Conservation (phyloP, 1,139 yeast species). For the Tardiomyces depauwii region DNA sequence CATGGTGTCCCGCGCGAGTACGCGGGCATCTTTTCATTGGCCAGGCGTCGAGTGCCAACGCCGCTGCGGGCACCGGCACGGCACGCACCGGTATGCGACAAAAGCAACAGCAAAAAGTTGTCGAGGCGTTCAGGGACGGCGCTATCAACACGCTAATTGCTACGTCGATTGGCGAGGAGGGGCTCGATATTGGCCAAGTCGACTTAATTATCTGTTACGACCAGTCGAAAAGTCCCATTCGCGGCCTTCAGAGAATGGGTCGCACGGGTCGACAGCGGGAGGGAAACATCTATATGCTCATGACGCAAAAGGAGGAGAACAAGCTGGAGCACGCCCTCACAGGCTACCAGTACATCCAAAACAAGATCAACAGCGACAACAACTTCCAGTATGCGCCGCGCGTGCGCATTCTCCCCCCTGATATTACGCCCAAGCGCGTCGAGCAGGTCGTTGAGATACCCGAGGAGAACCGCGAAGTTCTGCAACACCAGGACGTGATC, state of each 20-base stretch:
- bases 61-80: slow-evolving; percentile 2
- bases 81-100: slow-evolving; percentile 27
- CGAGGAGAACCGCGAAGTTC: slow-evolving; percentile 49
- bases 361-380: slow-evolving; percentile 31
- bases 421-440: slow-evolving; percentile 38
- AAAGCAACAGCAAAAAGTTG: slow-evolving; percentile 41
- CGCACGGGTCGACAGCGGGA: slow-evolving; percentile 94
- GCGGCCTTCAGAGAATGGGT: slow-evolving; percentile 93
- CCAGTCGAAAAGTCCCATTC: slow-evolving; percentile 86
- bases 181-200: slow-evolving; percentile 91
- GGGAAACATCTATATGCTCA: slow-evolving; percentile 69
- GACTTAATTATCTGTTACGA: slow-evolving; percentile 89
- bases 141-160: slow-evolving; percentile 74
- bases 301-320: slow-evolving; percentile 65
- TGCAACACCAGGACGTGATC: slow-evolving; percentile 47
- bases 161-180: slow-evolving; percentile 97
- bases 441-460: slow-evolving; percentile 54
- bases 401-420: slow-evolving; percentile 57
- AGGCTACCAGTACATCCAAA: slow-evolving; percentile 72
- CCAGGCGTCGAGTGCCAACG: slow-evolving; percentile 32
- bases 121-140: slow-evolving; percentile 62
- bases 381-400: slow-evolving; percentile 27
- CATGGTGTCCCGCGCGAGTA: slow-evolving; percentile 28
- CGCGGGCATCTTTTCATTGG: slow-evolving; percentile 89
- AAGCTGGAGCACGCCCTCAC: slow-evolving; percentile 81